A percentile compares a stretch with the other conserved stretches of the same genome.
Evolutionary conservation across 768 basidiomycete species (phyloP).

Genomic region (Suillus occidentalis): DNA sequence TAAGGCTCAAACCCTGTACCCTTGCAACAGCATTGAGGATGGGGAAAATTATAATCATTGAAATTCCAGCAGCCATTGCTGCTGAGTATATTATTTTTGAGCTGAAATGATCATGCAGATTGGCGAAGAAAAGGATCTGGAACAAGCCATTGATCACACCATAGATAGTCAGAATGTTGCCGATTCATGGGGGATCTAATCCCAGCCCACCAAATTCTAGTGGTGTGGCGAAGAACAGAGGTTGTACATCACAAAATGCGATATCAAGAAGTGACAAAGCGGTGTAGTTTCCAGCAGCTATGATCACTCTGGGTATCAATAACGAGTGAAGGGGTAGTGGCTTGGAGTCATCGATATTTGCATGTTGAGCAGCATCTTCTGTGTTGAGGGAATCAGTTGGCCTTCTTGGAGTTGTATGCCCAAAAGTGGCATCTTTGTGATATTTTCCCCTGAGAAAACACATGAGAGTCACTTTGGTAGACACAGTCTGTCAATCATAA

Average conservation of each 20-base stretch:
- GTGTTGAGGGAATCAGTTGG: slow-evolving; percentile 10
- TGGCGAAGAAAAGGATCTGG: slow-evolving; percentile 68
- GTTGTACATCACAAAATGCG: slow-evolving; percentile 61
- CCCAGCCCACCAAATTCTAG: slow-evolving; percentile 68
- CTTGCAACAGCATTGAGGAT: slow-evolving; percentile 57
- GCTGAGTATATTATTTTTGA: slow-evolving; percentile 59
- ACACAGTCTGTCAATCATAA: slow-evolving; percentile 32
- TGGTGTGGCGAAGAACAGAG: slow-evolving; percentile 72
- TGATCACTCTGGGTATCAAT: slow-evolving; percentile 53
- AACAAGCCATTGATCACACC: slow-evolving; percentile 65
- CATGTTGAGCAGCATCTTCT: not conserved
- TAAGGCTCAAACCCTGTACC: slow-evolving; percentile 42
- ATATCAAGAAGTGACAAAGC: slow-evolving; percentile 66
- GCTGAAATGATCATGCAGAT: slow-evolving; percentile 59
- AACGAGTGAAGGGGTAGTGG: slow-evolving; percentile 52
- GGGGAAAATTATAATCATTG: slow-evolving; percentile 60
- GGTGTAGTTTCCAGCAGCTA: slow-evolving; percentile 66
- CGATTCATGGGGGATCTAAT: slow-evolving; percentile 61
- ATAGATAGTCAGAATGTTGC: slow-evolving; percentile 60
- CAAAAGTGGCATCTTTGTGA: not conserved
- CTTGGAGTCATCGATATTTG: slow-evolving; percentile 24
- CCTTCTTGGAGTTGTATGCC: slow-evolving; percentile 9
- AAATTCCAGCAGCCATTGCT: slow-evolving; percentile 51
- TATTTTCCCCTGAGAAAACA: slow-evolving; percentile 24
- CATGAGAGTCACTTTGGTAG: slow-evolving; percentile 28